Evolutionary conservation across 257 asterid species (phyloP).

Genomic region (Mitragyna speciosa): DNA sequence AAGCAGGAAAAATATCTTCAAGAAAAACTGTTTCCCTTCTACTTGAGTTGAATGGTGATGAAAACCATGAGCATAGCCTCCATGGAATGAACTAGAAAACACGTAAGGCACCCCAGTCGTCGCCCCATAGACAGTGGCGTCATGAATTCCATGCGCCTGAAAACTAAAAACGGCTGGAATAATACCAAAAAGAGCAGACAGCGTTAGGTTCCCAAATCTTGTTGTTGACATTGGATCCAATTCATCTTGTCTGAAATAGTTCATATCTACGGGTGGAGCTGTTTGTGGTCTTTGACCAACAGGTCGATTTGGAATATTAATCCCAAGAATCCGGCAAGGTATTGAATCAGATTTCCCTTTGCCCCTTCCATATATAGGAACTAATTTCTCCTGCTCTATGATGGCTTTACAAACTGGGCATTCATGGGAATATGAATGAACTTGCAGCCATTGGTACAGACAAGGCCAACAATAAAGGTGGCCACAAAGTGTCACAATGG

Average conservation of each 20-base stretch:
- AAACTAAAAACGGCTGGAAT: constrained; percentile 65
- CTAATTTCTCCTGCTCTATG: constrained; percentile 65
- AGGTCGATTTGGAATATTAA: constrained; percentile 65
- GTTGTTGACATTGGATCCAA: constrained; percentile 59
- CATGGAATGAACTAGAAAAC: constrained; percentile 71
- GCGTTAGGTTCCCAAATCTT: constrained; percentile 56
- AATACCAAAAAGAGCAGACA: constrained; percentile 59
- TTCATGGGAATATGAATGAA: constrained; percentile 75
- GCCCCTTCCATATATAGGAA: constrained; percentile 92
- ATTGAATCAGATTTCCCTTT: constrained; percentile 56
- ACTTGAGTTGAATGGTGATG: constrained; percentile 36
- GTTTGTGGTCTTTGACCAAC: constrained; percentile 68
- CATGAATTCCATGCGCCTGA: constrained; percentile 64
- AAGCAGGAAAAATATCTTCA: constrained; percentile 53
- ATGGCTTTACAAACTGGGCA: constrained; percentile 92
- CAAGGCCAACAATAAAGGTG: constrained; percentile 99
- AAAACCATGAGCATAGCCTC: constrained; percentile 73
- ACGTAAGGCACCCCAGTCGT: constrained; percentile 68
- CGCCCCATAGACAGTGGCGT: constrained; percentile 78
- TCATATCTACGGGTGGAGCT: constrained; percentile 52
- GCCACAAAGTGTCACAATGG: constrained; percentile 89
- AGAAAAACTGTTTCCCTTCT: constrained; percentile 53
- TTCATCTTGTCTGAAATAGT: constrained; percentile 49
- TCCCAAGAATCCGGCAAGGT: constrained; percentile 39
- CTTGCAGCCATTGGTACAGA: constrained; percentile 82